These are phyloP conservation scores for Starmerella scarabaei DNA, from an alignment of 805 yeast genomes.

Conservation along the genomic window DNA sequence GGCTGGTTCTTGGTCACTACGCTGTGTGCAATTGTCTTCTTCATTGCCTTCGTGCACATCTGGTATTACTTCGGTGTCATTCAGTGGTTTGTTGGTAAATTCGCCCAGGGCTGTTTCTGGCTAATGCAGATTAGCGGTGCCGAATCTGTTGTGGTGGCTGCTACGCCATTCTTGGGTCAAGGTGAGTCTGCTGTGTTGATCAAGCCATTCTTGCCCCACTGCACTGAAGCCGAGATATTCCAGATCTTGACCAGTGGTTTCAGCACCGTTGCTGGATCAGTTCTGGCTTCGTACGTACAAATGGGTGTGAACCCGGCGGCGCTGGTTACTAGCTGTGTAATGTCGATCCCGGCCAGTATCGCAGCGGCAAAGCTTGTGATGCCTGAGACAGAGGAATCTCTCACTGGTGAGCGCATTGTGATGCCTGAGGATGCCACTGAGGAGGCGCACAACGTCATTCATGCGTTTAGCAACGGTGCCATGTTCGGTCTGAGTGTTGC, in stretches of 20 bases:
- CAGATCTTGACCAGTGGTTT: conserved; percentile 52
- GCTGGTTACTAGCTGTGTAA: conserved; percentile 51
- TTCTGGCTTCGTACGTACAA: conserved; percentile 48
- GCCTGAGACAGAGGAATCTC: conserved; percentile 46
- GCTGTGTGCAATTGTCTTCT: conserved; percentile 50
- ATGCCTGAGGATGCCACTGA: conserved; percentile 35
- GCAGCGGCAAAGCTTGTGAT: conserved; percentile 47
- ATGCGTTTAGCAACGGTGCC: conserved; percentile 48
- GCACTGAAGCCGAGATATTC: conserved; percentile 49
- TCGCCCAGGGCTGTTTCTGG: conserved; percentile 49
- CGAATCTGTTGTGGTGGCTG: conserved; percentile 53
- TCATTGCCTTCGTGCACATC: conserved; percentile 49
- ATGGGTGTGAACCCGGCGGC: conserved; percentile 52
- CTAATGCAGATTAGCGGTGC: conserved; percentile 47
- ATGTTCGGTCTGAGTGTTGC: conserved; percentile 45
- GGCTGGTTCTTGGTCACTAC: conserved; percentile 45
- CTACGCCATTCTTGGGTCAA: conserved; percentile 53
- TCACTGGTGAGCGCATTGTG: conserved; percentile 38
- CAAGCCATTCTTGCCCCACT: conserved; percentile 45
- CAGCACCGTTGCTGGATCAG: conserved; percentile 53
- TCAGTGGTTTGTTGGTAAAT: conserved; percentile 48
- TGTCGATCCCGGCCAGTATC: conserved; percentile 54
- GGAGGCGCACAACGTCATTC: conserved; percentile 39
- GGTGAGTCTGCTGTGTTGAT: conserved; percentile 53
- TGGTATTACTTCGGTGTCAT: conserved; percentile 47